phyloP scores from a whole-genome alignment of 345 rosid genomes.

The Barbarea vulgaris region DNA sequence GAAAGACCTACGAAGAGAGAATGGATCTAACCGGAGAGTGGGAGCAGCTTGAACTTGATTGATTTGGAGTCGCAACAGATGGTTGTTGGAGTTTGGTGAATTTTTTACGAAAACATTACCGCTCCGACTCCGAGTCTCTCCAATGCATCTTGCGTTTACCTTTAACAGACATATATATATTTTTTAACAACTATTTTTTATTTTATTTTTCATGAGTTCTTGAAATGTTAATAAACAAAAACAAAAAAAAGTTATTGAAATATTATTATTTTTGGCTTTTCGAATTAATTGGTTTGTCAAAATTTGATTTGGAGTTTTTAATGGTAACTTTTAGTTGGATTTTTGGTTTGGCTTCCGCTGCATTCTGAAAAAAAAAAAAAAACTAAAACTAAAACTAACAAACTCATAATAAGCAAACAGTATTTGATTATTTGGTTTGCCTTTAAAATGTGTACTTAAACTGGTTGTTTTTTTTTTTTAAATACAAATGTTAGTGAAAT shows the following conservation, averaged over 20 bases:
- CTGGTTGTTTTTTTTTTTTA: too few relatives aligned
- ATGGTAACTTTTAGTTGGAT: too few relatives aligned
- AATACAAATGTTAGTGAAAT: too few relatives aligned
- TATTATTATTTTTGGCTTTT: not conserved
- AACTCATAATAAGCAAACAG: not conserved
- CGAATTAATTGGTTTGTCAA: not conserved
- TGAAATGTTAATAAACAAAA: not conserved
- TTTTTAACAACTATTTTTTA: not conserved
- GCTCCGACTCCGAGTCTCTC: conserved; percentile 5
- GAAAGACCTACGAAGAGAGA: conserved; percentile 18
- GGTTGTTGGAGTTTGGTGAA: conserved; percentile 37
- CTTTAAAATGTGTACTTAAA: too few relatives aligned
- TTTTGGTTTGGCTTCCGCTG: too few relatives aligned
- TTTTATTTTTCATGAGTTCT: not conserved
- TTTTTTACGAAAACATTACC: conserved; percentile 28
- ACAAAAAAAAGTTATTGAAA: too few relatives aligned
- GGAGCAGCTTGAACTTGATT: not conserved
- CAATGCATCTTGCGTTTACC: conserved; percentile 37
- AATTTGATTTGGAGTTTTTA: too few relatives aligned
- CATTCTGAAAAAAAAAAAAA: too few relatives aligned
- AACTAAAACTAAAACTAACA: too few relatives aligned
- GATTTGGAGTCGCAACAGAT: conserved; percentile 18
- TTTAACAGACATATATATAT: not conserved
- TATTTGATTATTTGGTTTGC: not conserved
- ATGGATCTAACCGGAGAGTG: conserved; percentile 33